phyloP scores from a whole-genome alignment of 495 filamentous ascomycete genomes.

The Paragyromitra xinjiangensis region DNA sequence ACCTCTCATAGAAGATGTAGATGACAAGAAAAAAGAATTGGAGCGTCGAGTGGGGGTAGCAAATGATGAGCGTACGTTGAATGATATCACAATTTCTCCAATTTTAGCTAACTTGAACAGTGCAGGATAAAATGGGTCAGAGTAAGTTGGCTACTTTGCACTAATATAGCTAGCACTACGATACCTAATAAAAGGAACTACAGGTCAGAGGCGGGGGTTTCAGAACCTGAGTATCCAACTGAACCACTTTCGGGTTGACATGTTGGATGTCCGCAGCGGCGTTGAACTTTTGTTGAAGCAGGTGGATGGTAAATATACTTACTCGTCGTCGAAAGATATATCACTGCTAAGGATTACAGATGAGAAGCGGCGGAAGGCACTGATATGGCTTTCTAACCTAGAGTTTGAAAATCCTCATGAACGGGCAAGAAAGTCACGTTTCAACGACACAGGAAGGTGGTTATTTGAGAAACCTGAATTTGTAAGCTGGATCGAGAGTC shows the following conservation, averaged over 20 bases:
- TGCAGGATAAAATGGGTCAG: slow-evolving; percentile 7
- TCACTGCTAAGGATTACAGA: slow-evolving; percentile 4
- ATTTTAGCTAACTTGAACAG: background rate
- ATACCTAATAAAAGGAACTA: background rate
- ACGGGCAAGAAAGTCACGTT: background rate
- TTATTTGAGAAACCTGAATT: background rate
- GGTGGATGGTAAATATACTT: background rate
- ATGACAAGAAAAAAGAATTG: background rate
- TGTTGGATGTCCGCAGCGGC: background rate
- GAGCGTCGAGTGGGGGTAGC: slow-evolving; percentile 8
- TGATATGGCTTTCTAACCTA: slow-evolving; percentile 3
- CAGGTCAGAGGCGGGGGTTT: slow-evolving; percentile 9
- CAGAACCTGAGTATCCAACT: slow-evolving; percentile 10
- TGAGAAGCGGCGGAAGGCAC: background rate
- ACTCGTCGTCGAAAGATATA: background rate
- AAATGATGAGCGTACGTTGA: slow-evolving; percentile 13
- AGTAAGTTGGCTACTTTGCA: background rate
- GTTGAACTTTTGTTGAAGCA: background rate
- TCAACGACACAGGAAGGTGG: slow-evolving; percentile 1
- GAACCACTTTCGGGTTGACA: background rate
- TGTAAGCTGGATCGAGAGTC: background rate
- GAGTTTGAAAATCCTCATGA: background rate
- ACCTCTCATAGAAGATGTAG: slow-evolving; percentile 2
- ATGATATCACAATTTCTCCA: background rate
- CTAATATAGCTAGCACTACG: no score